phyloP scores from a whole-genome alignment of 345 rosid species.

The Eucalyptus guilfoylei region DNA sequence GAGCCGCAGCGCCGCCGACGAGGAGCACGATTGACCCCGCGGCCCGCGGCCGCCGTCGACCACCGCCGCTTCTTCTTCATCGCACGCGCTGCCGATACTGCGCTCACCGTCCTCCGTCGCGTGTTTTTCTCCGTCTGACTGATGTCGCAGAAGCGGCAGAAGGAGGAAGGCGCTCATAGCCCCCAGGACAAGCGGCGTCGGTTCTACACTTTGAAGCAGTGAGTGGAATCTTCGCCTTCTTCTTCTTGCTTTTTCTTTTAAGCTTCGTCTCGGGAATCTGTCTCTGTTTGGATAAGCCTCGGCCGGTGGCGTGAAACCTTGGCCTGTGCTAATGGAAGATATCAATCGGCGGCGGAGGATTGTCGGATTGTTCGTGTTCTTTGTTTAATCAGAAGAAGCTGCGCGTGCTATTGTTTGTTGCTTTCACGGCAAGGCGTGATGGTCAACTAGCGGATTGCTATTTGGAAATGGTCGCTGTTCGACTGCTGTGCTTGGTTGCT shows the following conservation, averaged over 20 bases:
- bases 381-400: neutral
- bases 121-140: neutral
- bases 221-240: neutral
- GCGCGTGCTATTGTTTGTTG: neutral
- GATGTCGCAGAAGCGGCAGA: conserved; percentile 90
- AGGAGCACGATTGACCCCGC: neutral
- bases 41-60: neutral
- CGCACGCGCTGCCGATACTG: neutral
- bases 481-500: neutral
- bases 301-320: neutral
- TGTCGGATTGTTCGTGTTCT: neutral
- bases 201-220: conserved; percentile 40
- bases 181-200: conserved; percentile 66
- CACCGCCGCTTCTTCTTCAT: neutral
- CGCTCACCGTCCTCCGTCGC: neutral
- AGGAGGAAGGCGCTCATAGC: conserved; percentile 43
- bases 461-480: neutral
- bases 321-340: neutral
- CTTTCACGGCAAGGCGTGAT: neutral
- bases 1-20: neutral
- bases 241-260: neutral
- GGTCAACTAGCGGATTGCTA: neutral
- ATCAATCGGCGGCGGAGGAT: neutral
- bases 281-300: neutral
- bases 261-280: neutral